These are phyloP conservation scores for Paratinospora sagittata DNA, from an alignment of 164 flowering plant species.

Conservation along the genomic window DNA sequence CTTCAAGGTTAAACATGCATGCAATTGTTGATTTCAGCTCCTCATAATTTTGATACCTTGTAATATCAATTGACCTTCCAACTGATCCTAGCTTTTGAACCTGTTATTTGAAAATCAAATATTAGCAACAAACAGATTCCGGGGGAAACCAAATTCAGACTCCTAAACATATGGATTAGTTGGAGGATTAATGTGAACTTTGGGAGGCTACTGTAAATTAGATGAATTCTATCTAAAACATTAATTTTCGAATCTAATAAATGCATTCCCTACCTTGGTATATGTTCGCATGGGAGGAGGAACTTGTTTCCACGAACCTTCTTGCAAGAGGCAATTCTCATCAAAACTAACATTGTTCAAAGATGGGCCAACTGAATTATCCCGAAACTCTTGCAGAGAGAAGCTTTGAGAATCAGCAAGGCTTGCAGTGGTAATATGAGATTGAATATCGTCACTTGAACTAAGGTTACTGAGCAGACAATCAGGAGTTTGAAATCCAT, in stretches of 20 bases:
- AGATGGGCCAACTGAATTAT: slow-evolving; percentile 78
- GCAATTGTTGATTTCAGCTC: slow-evolving; percentile 76
- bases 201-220: no score
- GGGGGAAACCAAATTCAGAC: not conserved
- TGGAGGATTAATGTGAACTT: no score
- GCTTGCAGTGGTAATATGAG: slow-evolving; percentile 81
- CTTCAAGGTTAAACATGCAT: slow-evolving; percentile 87
- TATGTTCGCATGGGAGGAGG: slow-evolving; percentile 73
- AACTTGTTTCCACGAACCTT: slow-evolving; percentile 72
- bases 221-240: no score
- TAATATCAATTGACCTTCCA: slow-evolving; percentile 94
- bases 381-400: slow-evolving; percentile 62
- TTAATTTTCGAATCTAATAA: no score
- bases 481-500: slow-evolving; percentile 50
- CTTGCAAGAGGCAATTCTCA: slow-evolving; percentile 54
- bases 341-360: slow-evolving; percentile 78
- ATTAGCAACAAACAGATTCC: not conserved
- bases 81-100: slow-evolving; percentile 97
- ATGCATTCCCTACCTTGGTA: slow-evolving; percentile 58
- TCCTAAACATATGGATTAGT: not conserved
- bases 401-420: slow-evolving; percentile 65
- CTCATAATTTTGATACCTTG: slow-evolving; percentile 61
- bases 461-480: slow-evolving; percentile 50
- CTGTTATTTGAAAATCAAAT: slow-evolving; percentile 29
- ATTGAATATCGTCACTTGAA: slow-evolving; percentile 83